Evolutionary conservation across 257 asterid species (phyloP), one percentile per base, ranked within the genome.

Genomic region (Eucommia ulmoides): DNA sequence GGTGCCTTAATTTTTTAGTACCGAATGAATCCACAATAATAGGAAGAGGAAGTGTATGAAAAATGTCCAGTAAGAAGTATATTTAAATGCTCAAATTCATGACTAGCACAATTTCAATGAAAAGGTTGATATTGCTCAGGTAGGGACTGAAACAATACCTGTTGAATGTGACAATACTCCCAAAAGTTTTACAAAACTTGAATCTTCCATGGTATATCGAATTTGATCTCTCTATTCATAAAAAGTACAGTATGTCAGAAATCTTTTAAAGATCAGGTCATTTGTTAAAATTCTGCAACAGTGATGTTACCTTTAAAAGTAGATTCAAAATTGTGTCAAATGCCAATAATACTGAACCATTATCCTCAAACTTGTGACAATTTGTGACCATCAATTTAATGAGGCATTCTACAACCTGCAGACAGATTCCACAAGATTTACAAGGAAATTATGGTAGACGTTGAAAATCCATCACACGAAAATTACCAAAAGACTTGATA

Each of bases 311-410:
- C 94, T 81, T 80, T 54, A 72, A 54, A 23, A 78, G 79, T 63
- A 80, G 52, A 76, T 80, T 91, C 72, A 91, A 63, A 56, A 83
- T 60, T 22, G 94, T 83, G 67, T 91, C 94, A 9, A 91, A 91
- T 14, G 96, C 94, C 78, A 91, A 68, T 56, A 67, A 66, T 51
- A 86, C 59, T 47, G 81, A 67, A 70, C 77, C 61, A 22, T 54
- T 53, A 59, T 71, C 66, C 56, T 67, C 92, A 57, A 42, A 56
- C 45, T 49, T 58, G 19, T 62, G 23, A 65, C 63, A 23, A 46
- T 70, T 64, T 38, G 83, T 57, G 41, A 55, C 68, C 59, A 78
- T 68, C 75, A 76, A 64, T 58, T 72, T 53, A 29, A 64, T 56
- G 42, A 88, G 86, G 65, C 71, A 79, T 44, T 53, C 79, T 26